phyloP scores from a whole-genome alignment of 305 asterid species.

The Euphrasia arctica region DNA sequence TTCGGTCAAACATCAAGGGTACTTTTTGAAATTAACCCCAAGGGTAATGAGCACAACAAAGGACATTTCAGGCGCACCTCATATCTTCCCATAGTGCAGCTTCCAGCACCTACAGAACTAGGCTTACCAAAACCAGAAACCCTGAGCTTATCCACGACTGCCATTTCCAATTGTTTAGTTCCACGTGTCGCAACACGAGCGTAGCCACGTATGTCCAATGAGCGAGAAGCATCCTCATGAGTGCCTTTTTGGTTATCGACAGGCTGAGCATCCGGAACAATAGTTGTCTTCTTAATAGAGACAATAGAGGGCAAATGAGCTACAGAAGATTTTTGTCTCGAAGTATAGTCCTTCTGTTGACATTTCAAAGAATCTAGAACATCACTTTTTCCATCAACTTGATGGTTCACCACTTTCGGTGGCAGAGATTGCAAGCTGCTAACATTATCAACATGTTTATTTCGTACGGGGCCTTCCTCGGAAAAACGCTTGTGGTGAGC shows the following conservation, averaged over 20 bases:
- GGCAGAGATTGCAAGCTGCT: slow-evolving; percentile 29
- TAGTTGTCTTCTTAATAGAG: slow-evolving; percentile 29
- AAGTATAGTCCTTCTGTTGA: slow-evolving; percentile 27
- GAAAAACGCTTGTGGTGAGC: background rate
- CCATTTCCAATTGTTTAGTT: slow-evolving; percentile 34
- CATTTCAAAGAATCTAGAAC: slow-evolving; percentile 31
- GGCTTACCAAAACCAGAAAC: slow-evolving; percentile 36
- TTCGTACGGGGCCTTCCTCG: slow-evolving; percentile 13
- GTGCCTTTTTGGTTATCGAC: slow-evolving; percentile 28
- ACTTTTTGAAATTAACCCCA: background rate
- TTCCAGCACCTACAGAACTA: slow-evolving; percentile 36
- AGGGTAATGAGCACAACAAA: slow-evolving; percentile 20
- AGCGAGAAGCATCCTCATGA: slow-evolving; percentile 30
- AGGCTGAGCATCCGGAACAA: slow-evolving; percentile 33
- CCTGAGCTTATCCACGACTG: slow-evolving; percentile 46
- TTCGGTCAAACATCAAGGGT: too few species aligned
- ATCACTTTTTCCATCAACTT: slow-evolving; percentile 28
- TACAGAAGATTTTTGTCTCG: slow-evolving; percentile 33
- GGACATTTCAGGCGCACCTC: slow-evolving; percentile 43
- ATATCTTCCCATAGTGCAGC: slow-evolving; percentile 40
- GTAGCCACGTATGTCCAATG: slow-evolving; percentile 27
- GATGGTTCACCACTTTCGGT: slow-evolving; percentile 27
- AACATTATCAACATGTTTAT: slow-evolving; percentile 25
- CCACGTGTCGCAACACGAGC: slow-evolving; percentile 32
- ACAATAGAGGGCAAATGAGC: slow-evolving; percentile 31